Evolutionary conservation across 2,329 filamentous ascomycete genomes (phyloP).

Genomic region (Botrytis deweyae): DNA sequence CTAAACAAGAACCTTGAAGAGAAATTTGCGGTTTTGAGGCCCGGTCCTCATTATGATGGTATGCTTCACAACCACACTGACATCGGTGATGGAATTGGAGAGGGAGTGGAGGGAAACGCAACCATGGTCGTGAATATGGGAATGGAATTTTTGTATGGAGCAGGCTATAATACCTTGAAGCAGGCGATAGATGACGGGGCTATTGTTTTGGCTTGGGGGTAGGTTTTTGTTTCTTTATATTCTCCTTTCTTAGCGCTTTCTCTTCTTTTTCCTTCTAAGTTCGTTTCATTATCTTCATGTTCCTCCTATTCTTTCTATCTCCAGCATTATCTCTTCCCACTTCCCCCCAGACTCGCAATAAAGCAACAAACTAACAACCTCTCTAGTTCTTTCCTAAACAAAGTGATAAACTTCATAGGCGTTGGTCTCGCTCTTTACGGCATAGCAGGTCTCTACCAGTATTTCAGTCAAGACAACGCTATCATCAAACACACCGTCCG

Average conservation of each 20-base stretch:
- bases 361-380: not conserved
- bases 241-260: not conserved
- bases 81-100: not conserved
- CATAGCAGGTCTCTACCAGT: slow-evolving; percentile 62
- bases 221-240: slow-evolving; percentile 31
- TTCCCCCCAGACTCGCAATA: not conserved
- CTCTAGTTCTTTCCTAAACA: slow-evolving; percentile 58
- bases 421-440: slow-evolving; percentile 65
- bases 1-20: slow-evolving; percentile 70
- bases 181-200: slow-evolving; percentile 71
- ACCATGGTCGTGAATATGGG: not conserved
- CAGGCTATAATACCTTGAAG: slow-evolving; percentile 67
- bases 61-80: slow-evolving; percentile 14
- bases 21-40: slow-evolving; percentile 66
- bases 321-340: fast-evolving
- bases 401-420: slow-evolving; percentile 63
- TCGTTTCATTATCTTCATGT: not conserved
- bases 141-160: slow-evolving; percentile 13
- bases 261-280: not conserved
- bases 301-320: not conserved
- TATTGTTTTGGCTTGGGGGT: slow-evolving; percentile 71
- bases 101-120: not conserved
- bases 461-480: slow-evolving; percentile 53
- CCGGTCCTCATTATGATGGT: slow-evolving; percentile 51
- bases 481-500: slow-evolving; percentile 70